Conservation (phyloP, 2,329 filamentous ascomycete genomes). For the Penicillium hordei region DNA sequence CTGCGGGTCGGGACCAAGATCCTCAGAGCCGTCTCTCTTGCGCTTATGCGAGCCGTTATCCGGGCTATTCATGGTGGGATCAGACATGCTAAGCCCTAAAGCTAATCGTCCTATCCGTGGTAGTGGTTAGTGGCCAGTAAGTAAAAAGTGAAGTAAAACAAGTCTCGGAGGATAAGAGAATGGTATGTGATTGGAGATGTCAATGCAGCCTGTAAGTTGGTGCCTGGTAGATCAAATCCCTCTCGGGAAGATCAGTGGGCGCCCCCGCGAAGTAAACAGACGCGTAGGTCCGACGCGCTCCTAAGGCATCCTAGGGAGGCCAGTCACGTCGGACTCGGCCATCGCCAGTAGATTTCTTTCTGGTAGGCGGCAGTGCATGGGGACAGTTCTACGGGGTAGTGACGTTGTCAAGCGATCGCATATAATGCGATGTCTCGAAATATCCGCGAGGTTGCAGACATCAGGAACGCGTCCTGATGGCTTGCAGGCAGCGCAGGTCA, state of each 20-base stretch:
- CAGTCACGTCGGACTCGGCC: slow-evolving; percentile 4
- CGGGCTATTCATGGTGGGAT: slow-evolving; percentile 38
- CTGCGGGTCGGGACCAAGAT: slow-evolving; percentile 41
- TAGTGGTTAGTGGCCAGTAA: slow-evolving; percentile 19
- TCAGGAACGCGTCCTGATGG: slow-evolving; percentile 31
- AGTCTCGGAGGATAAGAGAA: background rate
- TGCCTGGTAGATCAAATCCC: slow-evolving; percentile 9
- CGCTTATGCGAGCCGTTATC: slow-evolving; percentile 41
- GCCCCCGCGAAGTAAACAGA: slow-evolving; percentile 24
- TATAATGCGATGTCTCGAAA: background rate
- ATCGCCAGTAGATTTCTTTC: background rate
- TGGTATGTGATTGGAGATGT: slow-evolving; percentile 1
- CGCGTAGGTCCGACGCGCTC: slow-evolving; percentile 35
- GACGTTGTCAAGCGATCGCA: background rate
- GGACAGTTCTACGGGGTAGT: slow-evolving; percentile 2
- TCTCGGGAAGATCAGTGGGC: slow-evolving; percentile 15
- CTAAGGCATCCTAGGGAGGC: background rate
- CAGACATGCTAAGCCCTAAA: slow-evolving; percentile 34
- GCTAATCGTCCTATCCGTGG: slow-evolving; percentile 10
- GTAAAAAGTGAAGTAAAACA: background rate
- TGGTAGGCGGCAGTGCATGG: background rate
- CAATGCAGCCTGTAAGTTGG: slow-evolving; percentile 9
- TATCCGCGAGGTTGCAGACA: slow-evolving; percentile 11
- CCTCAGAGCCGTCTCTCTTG: slow-evolving; percentile 44
- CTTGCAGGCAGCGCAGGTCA: slow-evolving; percentile 28